These are phyloP conservation scores for Tetrapisispora iriomotensis DNA, from an alignment of 805 yeast species.

Conservation along the genomic window DNA sequence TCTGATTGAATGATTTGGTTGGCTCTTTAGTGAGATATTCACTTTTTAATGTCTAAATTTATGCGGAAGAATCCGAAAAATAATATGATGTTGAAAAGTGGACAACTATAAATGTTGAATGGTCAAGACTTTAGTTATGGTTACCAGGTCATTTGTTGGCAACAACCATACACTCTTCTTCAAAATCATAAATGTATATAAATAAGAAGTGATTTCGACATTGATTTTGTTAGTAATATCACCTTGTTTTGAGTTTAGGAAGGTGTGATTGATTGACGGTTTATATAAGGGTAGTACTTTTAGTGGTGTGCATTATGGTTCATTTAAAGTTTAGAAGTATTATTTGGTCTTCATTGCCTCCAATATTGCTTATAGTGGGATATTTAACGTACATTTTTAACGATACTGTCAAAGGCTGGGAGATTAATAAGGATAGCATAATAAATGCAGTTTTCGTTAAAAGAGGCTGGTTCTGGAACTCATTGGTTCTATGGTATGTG, in stretches of 20 bases:
- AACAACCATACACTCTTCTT: no score
- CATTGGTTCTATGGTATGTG: conserved; percentile 30
- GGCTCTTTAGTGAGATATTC: no score
- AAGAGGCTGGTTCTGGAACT: conserved; percentile 90
- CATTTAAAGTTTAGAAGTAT: neutral
- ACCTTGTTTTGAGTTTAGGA: neutral
- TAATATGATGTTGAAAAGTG: no score
- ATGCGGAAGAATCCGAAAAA: no score
- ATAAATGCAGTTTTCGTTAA: conserved; percentile 73
- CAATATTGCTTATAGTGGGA: neutral
- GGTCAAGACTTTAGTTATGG: no score
- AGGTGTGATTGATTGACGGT: neutral
- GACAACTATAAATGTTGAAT: no score
- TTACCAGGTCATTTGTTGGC: no score
- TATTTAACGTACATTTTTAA: neutral
- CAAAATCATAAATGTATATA: no score
- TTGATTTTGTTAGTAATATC: neutral
- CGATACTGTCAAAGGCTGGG: neutral
- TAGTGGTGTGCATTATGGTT: neutral
- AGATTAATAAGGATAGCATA: conserved; percentile 49
- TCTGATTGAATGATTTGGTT: no score
- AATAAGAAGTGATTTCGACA: no score
- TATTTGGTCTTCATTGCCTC: conserved; percentile 1
- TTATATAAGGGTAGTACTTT: neutral
- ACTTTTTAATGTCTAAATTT: no score